Evolutionary conservation across 306 rosid species (phyloP).

Genomic region (Abrus pulchellus): DNA sequence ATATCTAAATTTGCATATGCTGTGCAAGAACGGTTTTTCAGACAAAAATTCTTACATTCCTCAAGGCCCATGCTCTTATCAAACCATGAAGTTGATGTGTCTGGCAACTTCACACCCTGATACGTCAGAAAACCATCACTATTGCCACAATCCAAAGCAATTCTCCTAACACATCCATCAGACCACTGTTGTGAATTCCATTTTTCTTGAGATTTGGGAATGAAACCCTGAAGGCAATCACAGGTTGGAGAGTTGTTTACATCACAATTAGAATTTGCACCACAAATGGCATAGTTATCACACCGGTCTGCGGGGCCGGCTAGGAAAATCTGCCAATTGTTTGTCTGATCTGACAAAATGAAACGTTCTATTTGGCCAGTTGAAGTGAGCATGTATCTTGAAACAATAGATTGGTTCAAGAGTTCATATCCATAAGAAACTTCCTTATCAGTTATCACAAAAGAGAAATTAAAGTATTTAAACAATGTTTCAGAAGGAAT

Average conservation of each 20-base stretch:
- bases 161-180: conserved; percentile 50
- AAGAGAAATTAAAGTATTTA: conserved; percentile 32
- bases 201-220: conserved; percentile 37
- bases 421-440: conserved; percentile 46
- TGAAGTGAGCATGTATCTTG: conserved; percentile 34
- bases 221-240: conserved; percentile 48
- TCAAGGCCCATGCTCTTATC: conserved; percentile 40
- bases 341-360: conserved; percentile 1
- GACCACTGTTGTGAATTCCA: conserved; percentile 45
- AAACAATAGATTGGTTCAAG: conserved; percentile 11
- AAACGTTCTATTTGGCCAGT: conserved; percentile 23
- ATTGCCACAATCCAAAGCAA: conserved; percentile 31
- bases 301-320: conserved; percentile 37
- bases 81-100: conserved; percentile 47
- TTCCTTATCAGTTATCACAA: conserved; percentile 43
- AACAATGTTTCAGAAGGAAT: conserved; percentile 8
- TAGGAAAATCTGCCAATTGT: conserved; percentile 20
- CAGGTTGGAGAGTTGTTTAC: conserved; percentile 17
- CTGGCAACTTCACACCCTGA: conserved; percentile 34
- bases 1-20: conserved; percentile 53
- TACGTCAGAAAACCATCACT: conserved; percentile 34
- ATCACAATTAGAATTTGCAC: conserved; percentile 48
- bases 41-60: conserved; percentile 51
- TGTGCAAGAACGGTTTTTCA: conserved; percentile 48
- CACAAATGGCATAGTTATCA: conserved; percentile 46